Evolutionary conservation across 495 filamentous ascomycete genomes (phyloP).

Genomic region (Neurospora cerealis): DNA sequence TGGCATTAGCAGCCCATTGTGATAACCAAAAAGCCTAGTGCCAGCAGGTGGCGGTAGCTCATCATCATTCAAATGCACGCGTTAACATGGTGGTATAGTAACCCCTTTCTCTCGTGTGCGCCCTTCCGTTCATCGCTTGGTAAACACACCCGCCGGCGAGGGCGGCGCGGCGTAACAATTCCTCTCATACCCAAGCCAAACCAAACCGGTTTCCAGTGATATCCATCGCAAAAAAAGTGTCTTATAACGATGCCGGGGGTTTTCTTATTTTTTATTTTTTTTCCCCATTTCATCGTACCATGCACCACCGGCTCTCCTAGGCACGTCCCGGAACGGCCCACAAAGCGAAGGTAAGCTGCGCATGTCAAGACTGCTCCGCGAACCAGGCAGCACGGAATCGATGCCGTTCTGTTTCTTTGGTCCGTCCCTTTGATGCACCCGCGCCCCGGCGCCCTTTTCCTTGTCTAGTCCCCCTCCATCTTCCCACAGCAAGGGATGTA

Average conservation of each 20-base stretch:
- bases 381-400: neutral
- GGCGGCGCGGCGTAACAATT: neutral
- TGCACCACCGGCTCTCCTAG: neutral
- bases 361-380: neutral
- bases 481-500: neutral
- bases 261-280: neutral
- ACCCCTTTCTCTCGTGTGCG: neutral
- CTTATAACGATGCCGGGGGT: neutral
- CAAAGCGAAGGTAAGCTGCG: neutral
- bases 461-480: neutral
- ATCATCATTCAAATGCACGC: neutral
- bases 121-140: neutral
- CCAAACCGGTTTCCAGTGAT: neutral
- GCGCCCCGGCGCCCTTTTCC: neutral
- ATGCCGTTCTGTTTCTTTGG: neutral
- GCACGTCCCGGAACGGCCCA: neutral
- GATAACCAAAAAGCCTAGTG: neutral
- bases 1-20: neutral
- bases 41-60: neutral
- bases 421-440: neutral
- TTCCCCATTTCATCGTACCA: neutral
- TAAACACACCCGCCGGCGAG: neutral
- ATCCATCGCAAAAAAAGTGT: neutral
- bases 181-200: neutral
- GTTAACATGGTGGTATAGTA: neutral